These are phyloP conservation scores for Claviceps fusiformis DNA, from an alignment of 2,329 filamentous ascomycete genomes.

Conservation along the genomic window DNA sequence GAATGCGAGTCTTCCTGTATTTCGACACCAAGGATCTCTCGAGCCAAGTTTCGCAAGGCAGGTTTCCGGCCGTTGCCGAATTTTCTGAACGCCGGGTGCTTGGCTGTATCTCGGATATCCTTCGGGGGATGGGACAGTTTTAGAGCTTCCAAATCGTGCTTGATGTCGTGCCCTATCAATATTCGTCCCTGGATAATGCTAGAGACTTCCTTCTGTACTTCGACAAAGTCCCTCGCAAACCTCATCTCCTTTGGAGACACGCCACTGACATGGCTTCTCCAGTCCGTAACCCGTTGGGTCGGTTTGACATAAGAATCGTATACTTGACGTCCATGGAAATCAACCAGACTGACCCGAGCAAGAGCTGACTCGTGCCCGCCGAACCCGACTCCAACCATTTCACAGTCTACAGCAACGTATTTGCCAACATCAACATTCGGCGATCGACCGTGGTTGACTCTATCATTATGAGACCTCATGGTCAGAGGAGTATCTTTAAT, in stretches of 20 bases:
- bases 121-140: constrained; percentile 64
- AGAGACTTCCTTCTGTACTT: constrained; percentile 62
- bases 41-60: constrained; percentile 44
- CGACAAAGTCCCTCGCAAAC: constrained; percentile 54
- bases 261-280: constrained; percentile 77
- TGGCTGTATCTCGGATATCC: constrained; percentile 75
- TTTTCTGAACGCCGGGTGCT: constrained; percentile 60
- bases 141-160: constrained; percentile 65
- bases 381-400: constrained; percentile 86
- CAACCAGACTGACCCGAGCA: constrained; percentile 79
- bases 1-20: constrained; percentile 53
- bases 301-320: constrained; percentile 89
- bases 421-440: constrained; percentile 60
- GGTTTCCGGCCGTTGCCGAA: constrained; percentile 55
- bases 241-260: constrained; percentile 63
- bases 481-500: constrained; percentile 33
- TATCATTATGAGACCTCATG: constrained; percentile 32
- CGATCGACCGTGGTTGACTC: constrained; percentile 50
- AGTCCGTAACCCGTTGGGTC: constrained; percentile 69
- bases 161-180: constrained; percentile 71
- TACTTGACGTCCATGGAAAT: constrained; percentile 82
- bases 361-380: constrained; percentile 60
- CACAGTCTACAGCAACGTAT: constrained; percentile 88
- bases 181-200: constrained; percentile 56
- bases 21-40: constrained; percentile 43